Evolutionary conservation across 2,329 filamentous ascomycete species (phyloP), one percentile per base, ranked within the genome.

Genomic region (Trichoderma oligosporum): DNA sequence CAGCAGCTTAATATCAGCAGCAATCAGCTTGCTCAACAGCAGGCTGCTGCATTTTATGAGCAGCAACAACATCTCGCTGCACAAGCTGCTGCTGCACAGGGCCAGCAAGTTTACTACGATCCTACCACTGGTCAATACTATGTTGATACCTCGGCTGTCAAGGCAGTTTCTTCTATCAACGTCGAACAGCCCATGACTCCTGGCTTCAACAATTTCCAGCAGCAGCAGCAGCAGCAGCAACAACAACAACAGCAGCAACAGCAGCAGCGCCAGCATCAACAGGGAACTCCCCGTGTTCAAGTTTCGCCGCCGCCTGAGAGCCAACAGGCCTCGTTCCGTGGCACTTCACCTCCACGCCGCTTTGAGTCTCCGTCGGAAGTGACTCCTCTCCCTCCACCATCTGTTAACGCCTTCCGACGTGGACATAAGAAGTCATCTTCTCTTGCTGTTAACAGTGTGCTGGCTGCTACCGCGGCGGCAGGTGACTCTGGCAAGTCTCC

Each of bases 401-500:
- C 91, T 56, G 89, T 89, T 63, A 94, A 92, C 67, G 91, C 91
- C 42, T 96, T 96, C 80, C 92, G 92, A 61, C 90, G 91, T 58
- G 89, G 90, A 57, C 93, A 97, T 75, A 94, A 95, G 80, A 97
- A 97, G 82, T 84, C 84, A 9, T 83, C 85, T 20, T 96, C 93
- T 4, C 80, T 92, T 25, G 82, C 86, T 49, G 82, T 82, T 61
- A 84, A 83, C 64, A 71, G 68, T 38, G 72, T 73, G 29, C 69
- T 82, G 29, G 74, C 78, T 46, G 66, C 74, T 42, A 68, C 74
- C 12, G 76, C 80, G 8, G 71, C 74, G 7, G 76, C 79, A 11
- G 71, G 71, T 2, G 70, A 73, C 24, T 67, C 64, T 20, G 78
- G 79, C 47, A 85, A 81, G 71, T 82, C 83, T 24, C 78, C 84